These are phyloP conservation scores for Eragrostis tef DNA, from an alignment of 202 grass and related monocot species.

Conservation along the genomic window DNA sequence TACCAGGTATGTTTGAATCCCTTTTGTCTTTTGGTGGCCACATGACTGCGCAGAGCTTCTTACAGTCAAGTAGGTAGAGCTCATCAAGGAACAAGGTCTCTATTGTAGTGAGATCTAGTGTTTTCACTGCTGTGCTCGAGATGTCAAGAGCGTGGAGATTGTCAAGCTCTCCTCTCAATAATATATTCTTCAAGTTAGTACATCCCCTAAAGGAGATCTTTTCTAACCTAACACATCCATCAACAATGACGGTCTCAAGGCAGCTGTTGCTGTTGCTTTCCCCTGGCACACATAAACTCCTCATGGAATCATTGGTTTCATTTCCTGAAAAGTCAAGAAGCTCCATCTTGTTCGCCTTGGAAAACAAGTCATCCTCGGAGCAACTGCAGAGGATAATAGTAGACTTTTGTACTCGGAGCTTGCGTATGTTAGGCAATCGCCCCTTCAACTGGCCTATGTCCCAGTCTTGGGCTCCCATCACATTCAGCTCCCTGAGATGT, in stretches of 20 bases:
- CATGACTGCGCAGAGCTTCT: background rate
- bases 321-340: conserved; percentile 13
- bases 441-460: background rate
- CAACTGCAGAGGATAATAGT: accelerated
- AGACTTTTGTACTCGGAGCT: background rate
- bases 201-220: background rate
- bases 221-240: background rate
- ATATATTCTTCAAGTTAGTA: background rate
- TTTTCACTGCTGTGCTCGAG: background rate
- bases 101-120: background rate
- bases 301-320: too few relatives aligned
- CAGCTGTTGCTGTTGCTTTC: background rate
- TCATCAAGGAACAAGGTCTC: accelerated
- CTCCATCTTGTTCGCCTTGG: background rate
- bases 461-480: background rate
- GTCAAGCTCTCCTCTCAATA: background rate
- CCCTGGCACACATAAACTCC: background rate
- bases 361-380: background rate
- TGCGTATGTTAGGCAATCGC: background rate
- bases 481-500: conserved; percentile 33
- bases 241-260: background rate
- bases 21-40: background rate
- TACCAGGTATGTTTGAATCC: too few relatives aligned
- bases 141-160: background rate
- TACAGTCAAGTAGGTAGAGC: background rate